Percentiles rank a stretch among this genome's conserved stretches.
These are phyloP conservation scores for Orbilia oligospora DNA, from an alignment of 2,329 filamentous ascomycete species.

Conservation along the genomic window DNA sequence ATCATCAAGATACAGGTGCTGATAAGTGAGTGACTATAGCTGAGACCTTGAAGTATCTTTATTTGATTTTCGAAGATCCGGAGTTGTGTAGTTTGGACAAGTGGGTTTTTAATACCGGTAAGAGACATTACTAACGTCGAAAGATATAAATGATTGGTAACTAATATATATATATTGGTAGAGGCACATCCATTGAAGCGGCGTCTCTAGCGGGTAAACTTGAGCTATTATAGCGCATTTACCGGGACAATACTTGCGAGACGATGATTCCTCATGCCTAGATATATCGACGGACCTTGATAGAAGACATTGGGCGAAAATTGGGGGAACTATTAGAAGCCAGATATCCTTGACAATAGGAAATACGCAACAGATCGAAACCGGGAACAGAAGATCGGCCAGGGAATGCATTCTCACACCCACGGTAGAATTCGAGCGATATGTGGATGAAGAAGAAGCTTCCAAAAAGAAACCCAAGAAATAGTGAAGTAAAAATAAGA, in stretches of 20 bases:
- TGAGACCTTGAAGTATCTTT: conserved; percentile 81
- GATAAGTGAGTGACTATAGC: conserved; percentile 1
- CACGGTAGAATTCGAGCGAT: background rate
- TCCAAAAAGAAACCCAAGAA: background rate
- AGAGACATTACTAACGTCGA: conserved; percentile 32
- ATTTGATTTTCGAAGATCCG: conserved; percentile 85
- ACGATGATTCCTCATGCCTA: too few relatives aligned
- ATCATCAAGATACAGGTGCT: background rate
- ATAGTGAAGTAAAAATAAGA: background rate
- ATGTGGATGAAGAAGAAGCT: too few relatives aligned
- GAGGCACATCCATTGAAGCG: conserved; percentile 55
- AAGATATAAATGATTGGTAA: background rate
- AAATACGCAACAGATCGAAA: too few relatives aligned
- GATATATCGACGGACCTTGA: too few relatives aligned
- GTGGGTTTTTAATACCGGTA: conserved; percentile 75
- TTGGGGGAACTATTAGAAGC: background rate
- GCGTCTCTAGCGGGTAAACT: background rate
- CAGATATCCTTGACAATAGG: background rate
- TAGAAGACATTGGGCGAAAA: background rate
- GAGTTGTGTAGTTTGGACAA: conserved; percentile 87
- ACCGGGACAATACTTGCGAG: background rate
- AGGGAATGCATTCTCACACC: background rate
- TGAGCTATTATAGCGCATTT: background rate
- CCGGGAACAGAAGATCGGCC: too few relatives aligned
- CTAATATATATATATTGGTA: conserved; percentile 9